These are phyloP conservation scores for Tulasnella sp. DNA, from an alignment of 768 basidiomycete genomes.

Conservation along the genomic window DNA sequence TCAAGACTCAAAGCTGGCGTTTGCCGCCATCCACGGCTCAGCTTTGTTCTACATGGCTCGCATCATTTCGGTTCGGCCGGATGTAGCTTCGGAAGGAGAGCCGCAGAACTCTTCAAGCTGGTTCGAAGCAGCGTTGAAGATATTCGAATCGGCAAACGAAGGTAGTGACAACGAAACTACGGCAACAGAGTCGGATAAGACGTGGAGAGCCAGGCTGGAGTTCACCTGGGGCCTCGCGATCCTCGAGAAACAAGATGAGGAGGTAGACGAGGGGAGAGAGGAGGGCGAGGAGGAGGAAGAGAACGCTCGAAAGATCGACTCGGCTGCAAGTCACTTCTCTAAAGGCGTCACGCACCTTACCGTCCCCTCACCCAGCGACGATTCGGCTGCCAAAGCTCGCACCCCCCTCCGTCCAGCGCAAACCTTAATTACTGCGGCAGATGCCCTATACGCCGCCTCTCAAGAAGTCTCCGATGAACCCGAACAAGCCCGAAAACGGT, in stretches of 20 bases:
- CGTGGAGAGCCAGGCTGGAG: slow-evolving; percentile 38
- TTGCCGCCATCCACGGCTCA: slow-evolving; percentile 62
- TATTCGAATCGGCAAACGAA: slow-evolving; percentile 46
- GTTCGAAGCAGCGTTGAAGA: slow-evolving; percentile 66
- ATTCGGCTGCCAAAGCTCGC: slow-evolving; percentile 41
- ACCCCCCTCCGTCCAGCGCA: slow-evolving; percentile 57
- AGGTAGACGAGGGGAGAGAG: background rate
- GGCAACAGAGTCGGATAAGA: slow-evolving; percentile 40
- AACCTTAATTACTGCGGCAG: slow-evolving; percentile 44
- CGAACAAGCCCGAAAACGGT: slow-evolving; percentile 27
- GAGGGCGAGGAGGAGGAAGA: background rate
- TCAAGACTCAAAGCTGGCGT: slow-evolving; percentile 60
- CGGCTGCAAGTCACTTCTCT: background rate
- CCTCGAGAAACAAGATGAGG: background rate
- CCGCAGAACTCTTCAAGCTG: slow-evolving; percentile 50
- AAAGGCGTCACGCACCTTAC: background rate
- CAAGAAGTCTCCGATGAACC: slow-evolving; percentile 56
- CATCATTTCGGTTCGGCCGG: slow-evolving; percentile 50
- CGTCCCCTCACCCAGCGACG: background rate
- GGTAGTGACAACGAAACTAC: slow-evolving; percentile 16
- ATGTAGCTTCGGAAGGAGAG: slow-evolving; percentile 53
- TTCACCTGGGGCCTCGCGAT: background rate
- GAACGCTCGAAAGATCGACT: background rate
- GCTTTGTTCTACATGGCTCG: slow-evolving; percentile 62
- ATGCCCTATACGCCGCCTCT: slow-evolving; percentile 54